These are phyloP conservation scores for Rhododendron molle DNA, from an alignment of 148 eudicot species.

Conservation along the genomic window DNA sequence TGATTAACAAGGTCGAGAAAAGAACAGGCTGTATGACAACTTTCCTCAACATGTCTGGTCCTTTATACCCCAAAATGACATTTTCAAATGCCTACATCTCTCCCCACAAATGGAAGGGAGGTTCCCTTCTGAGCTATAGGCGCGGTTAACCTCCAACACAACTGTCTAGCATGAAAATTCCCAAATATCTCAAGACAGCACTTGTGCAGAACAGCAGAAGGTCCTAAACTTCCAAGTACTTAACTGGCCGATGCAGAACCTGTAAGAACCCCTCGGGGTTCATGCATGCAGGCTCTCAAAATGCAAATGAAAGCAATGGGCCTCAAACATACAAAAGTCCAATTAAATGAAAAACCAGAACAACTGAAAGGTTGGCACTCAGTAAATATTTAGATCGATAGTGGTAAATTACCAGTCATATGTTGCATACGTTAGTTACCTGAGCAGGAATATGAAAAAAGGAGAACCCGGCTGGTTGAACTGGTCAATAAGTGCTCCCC, in stretches of 20 bases:
- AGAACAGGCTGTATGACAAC: background rate
- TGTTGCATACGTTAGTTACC: constrained; percentile 35
- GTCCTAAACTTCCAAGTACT: background rate
- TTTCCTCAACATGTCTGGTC: background rate
- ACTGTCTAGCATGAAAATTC: background rate
- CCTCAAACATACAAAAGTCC: background rate
- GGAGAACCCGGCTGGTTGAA: constrained; percentile 87
- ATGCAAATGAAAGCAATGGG: background rate
- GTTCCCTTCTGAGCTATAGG: background rate
- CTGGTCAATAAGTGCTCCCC: constrained; percentile 87
- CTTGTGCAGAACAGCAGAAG: background rate
- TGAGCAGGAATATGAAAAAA: constrained; percentile 89
- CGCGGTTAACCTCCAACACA: background rate
- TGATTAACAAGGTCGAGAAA: background rate
- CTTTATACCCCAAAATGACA: background rate
- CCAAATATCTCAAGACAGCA: background rate
- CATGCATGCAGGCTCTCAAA: background rate
- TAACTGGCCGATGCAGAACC: background rate
- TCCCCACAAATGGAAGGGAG: background rate
- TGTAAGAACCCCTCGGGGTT: constrained; percentile 1
- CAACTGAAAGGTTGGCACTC: background rate
- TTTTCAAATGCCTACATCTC: background rate
- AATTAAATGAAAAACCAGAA: background rate
- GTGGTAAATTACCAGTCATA: background rate
- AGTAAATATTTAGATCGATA: background rate